Evolutionary conservation across 805 yeast species (phyloP), one percentile per base, ranked within the genome.

Genomic region (Maudiozyma serrabonitensis): DNA sequence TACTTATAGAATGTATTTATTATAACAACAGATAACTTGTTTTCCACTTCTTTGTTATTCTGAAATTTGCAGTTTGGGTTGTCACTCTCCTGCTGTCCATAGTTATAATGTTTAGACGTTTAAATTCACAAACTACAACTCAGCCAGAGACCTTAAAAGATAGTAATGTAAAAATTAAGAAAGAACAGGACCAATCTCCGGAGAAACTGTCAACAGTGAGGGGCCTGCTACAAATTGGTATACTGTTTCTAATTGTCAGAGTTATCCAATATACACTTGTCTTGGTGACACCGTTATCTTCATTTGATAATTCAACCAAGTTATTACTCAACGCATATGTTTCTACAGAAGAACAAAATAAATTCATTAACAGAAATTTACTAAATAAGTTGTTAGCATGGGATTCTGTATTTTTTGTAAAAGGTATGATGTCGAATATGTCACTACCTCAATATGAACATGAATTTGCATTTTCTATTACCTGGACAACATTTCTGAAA

Each of bases 381-480:
- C 59, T 79, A 46, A 71, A 76, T 47, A 79, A 76, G 49, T 70
- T 87, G 4, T 68, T 86, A 25, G 74, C 81, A 3, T 91, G 98
- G 98, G 99, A 91, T 63, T 74, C 82, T 1, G 93, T 89, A 0
- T 89, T 82, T 64, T 89, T 85, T 59, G 63, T 76, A 15, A 79
- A 81, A 43, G 54, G 53, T 7, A 63, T 82, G 49, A 78, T 85
- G 19, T 26, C 48, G 34, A 61, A 66, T 9, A 64, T 75, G 15
- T 79, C 75, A 0, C 63, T 68, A 15, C 67, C 73, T 1, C 63
- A 68, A n/a, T 90, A 73, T 65, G 98, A 91, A 66, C 96, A 91
- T 63, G 95, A 89, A 66, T 85, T 79, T 74, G 97, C 95, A 4
- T 91, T 87, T 62, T 81, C 95, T 26, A 85, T 85, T 11, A 60